These are phyloP conservation scores for Chlamydomonas asymmetrica DNA, from an alignment of 139 green algal species.

Conservation along the genomic window DNA sequence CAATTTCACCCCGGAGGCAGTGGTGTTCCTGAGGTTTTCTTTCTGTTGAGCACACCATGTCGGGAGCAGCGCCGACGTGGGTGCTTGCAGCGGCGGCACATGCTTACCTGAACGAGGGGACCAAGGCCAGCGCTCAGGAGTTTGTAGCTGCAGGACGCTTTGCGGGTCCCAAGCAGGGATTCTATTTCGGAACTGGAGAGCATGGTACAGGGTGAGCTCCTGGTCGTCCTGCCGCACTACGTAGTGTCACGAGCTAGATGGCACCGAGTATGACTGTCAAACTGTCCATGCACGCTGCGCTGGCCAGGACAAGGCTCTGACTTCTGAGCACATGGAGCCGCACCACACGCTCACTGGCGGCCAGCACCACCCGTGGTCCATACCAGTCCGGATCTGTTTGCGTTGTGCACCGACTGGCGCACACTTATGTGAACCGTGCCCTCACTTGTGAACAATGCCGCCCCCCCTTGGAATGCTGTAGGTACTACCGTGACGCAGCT, in stretches of 20 bases:
- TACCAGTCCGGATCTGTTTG: too few species aligned
- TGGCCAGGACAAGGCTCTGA: too few species aligned
- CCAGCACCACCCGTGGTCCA: not conserved
- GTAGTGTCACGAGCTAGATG: not conserved
- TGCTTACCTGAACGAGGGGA: not conserved
- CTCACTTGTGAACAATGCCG: too few species aligned
- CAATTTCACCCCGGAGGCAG: too few species aligned
- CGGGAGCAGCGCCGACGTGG: conserved; percentile 3
- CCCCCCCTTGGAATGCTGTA: too few species aligned
- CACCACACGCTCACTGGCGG: not conserved
- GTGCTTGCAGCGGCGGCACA: conserved; percentile 12
- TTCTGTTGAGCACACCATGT: not conserved
- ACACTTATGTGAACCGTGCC: too few species aligned
- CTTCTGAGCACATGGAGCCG: too few species aligned
- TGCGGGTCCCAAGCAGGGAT: conserved; percentile 56
- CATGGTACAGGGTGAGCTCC: conserved; percentile 64
- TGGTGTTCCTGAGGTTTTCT: too few species aligned
- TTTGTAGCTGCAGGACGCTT: conserved; percentile 53
- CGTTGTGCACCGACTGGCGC: too few species aligned
- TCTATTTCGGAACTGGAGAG: conserved; percentile 62
- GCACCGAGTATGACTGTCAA: too few species aligned
- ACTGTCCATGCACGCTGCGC: too few species aligned
- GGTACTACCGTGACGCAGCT: conserved; percentile 43
- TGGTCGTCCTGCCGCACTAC: not conserved
- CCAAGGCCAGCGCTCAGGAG: conserved; percentile 1